Evolutionary conservation across 345 rosid genomes (phyloP), one percentile per base, ranked within the genome.

Genomic region (Cardiospermum halicacabum): DNA sequence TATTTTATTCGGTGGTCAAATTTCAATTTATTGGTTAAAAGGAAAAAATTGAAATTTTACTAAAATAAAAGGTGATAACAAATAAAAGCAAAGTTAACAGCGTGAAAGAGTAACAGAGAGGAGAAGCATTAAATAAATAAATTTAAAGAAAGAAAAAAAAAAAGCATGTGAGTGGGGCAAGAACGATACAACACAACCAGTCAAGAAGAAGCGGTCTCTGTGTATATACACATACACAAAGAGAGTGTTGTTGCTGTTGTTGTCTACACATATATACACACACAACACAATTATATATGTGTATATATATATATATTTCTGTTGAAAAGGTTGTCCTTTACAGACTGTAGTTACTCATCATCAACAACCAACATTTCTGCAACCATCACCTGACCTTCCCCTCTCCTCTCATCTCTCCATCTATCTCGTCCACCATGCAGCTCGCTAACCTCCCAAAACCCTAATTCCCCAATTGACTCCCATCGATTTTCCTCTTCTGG

Each of bases 321-420:
- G 18, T 45, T n/a, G 6, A 3, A 43, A 68, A 53, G 19, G 37
- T 49, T 28, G 68, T 69, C 57, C 76, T 79, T 80, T 83, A 74
- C 85, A 76, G 80, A 59, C 74, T 78, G 77, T 76, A 78, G 78
- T 74, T 72, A 72, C 79, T 72, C 78, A 47, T 51, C 63, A 31
- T 58, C 65, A 74, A 76, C 80, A 72, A 70, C 68, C 76, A 69
- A 39, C 75, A 62, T 51, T 45, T 45, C 50, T 45, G 22, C 50
- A 45, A 9, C 50, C n/a, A n/a, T 18, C 10, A 45, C 50, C 43
- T 34, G 39, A 2, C 8, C 39, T 34, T 11, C 10, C 55, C 49
- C 66, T 61, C 62, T 43, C 53, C n/a, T 25, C 22, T 16, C 62
- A 62, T 9, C 47, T 21, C n/a, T n/a, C n/a, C n/a, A n/a, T n/a